Evolutionary conservation across 2,329 filamentous ascomycete genomes (phyloP).

Genomic region (Zymoseptoria ardabiliae): DNA sequence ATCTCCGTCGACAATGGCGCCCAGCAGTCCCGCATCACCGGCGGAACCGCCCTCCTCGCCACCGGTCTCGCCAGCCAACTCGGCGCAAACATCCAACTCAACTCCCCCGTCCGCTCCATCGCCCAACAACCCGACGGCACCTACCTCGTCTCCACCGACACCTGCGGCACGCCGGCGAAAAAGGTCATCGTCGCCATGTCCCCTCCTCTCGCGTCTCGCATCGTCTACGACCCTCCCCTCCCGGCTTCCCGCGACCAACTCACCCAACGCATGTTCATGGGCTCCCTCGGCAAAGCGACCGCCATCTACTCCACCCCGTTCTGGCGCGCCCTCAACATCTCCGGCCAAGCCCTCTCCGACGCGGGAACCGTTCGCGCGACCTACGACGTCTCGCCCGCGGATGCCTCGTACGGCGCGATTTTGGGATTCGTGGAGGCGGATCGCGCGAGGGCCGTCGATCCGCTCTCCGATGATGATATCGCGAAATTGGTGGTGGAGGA

Average conservation of each 20-base stretch:
- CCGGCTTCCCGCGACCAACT: slow-evolving; percentile 6
- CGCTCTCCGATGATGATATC: slow-evolving; percentile 16
- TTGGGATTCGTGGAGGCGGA: slow-evolving; percentile 25
- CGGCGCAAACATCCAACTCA: slow-evolving; percentile 4
- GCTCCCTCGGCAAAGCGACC: slow-evolving; percentile 11
- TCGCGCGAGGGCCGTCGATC: slow-evolving; percentile 19
- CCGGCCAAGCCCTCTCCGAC: slow-evolving; percentile 17
- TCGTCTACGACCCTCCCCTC: slow-evolving; percentile 8
- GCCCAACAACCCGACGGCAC: neutral
- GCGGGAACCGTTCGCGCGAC: slow-evolving; percentile 16
- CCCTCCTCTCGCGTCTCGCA: slow-evolving; percentile 6
- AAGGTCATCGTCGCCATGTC: slow-evolving; percentile 15
- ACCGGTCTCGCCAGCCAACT: slow-evolving; percentile 7
- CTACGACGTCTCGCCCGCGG: slow-evolving; percentile 18
- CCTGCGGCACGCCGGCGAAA: slow-evolving; percentile 3
- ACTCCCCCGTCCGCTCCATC: slow-evolving; percentile 5
- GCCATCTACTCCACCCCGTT: slow-evolving; percentile 14
- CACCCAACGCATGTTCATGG: slow-evolving; percentile 11
- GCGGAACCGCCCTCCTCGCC: slow-evolving; percentile 9
- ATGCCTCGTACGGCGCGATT: slow-evolving; percentile 21
- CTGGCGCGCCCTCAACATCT: slow-evolving; percentile 17
- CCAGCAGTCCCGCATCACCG: slow-evolving; percentile 9
- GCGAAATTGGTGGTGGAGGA: slow-evolving; percentile 10
- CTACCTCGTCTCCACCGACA: slow-evolving; percentile 1
- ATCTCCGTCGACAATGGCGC: slow-evolving; percentile 3